A percentile compares a stretch with the other conserved stretches of the same genome.
phyloP scores from a whole-genome alignment of 2,329 filamentous ascomycete species.

The Botrytis fabae region DNA sequence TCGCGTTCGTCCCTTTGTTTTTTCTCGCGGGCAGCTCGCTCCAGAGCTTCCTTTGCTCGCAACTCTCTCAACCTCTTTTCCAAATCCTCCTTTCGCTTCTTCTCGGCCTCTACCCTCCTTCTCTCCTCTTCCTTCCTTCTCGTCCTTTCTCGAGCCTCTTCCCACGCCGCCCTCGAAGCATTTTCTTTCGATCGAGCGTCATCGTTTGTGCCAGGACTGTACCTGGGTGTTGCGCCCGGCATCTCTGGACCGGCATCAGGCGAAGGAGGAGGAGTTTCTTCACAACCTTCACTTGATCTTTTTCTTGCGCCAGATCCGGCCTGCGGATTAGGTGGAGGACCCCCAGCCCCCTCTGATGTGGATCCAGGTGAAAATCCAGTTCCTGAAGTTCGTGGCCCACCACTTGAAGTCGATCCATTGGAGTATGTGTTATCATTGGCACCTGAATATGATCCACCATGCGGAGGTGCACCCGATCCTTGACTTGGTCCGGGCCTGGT shows the following conservation, averaged over 20 bases:
- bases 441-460: conserved; percentile 28
- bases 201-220: conserved; percentile 18
- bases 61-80: conserved; percentile 54
- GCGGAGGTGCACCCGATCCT: conserved; percentile 27
- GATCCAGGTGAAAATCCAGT: conserved; percentile 20
- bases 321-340: conserved; percentile 28
- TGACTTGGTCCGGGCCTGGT: conserved; percentile 38
- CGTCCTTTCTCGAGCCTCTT: conserved; percentile 68
- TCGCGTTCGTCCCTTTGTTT: conserved; percentile 40
- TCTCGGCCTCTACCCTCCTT: conserved; percentile 60
- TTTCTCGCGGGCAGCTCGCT: conserved; percentile 44
- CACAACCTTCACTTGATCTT: conserved; percentile 16
- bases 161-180: conserved; percentile 57
- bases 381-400: conserved; percentile 22
- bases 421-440: conserved; percentile 32
- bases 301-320: conserved; percentile 22
- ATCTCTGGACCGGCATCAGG: conserved; percentile 25
- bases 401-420: conserved; percentile 33
- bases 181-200: conserved; percentile 26
- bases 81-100: conserved; percentile 58
- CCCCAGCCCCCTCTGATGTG: conserved; percentile 20
- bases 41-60: conserved; percentile 56
- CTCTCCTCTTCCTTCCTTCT: conserved; percentile 67
- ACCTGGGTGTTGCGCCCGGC: conserved; percentile 14
- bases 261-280: conserved; percentile 22